Percentiles rank a stretch among this genome's conserved stretches.
Evolutionary conservation across 176 grass and related monocot species (phyloP).

Genomic region (Metroxylon sagu): DNA sequence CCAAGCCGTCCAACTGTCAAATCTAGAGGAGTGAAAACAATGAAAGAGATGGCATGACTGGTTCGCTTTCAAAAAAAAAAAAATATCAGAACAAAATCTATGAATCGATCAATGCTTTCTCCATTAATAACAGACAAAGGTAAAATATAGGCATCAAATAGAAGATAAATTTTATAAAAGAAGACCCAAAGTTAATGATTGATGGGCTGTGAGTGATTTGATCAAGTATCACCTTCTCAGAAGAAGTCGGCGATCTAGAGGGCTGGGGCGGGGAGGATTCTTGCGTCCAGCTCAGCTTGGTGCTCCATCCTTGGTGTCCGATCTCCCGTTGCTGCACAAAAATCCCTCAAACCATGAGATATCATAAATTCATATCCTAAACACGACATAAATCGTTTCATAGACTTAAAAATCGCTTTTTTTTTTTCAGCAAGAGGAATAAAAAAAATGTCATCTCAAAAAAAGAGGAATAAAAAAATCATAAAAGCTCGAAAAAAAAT

Average conservation of each 20-base stretch:
- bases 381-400: too few species aligned
- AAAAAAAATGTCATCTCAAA: too few species aligned
- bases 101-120: not conserved
- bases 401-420: too few species aligned
- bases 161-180: too few species aligned
- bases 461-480: too few species aligned
- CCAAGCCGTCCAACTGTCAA: constrained; percentile 55
- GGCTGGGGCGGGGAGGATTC: constrained; percentile 66
- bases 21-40: constrained; percentile 41
- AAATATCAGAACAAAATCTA: constrained; percentile 25
- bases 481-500: too few species aligned
- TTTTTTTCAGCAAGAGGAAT: too few species aligned
- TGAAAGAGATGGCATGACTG: constrained; percentile 19
- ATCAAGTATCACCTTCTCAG: constrained; percentile 40
- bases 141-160: too few species aligned
- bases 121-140: too few species aligned
- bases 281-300: constrained; percentile 67
- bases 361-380: too few species aligned
- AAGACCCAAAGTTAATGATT: too few species aligned
- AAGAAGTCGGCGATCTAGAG: constrained; percentile 30
- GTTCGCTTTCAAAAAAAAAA: constrained; percentile 2
- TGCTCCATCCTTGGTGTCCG: not conserved
- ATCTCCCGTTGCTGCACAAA: constrained; percentile 38
- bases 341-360: not conserved
- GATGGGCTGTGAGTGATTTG: too few species aligned